Evolutionary conservation across 371 early-diverging fungal species (phyloP), one percentile per base, ranked within the genome.

Genomic region (Circinella umbellata): DNA sequence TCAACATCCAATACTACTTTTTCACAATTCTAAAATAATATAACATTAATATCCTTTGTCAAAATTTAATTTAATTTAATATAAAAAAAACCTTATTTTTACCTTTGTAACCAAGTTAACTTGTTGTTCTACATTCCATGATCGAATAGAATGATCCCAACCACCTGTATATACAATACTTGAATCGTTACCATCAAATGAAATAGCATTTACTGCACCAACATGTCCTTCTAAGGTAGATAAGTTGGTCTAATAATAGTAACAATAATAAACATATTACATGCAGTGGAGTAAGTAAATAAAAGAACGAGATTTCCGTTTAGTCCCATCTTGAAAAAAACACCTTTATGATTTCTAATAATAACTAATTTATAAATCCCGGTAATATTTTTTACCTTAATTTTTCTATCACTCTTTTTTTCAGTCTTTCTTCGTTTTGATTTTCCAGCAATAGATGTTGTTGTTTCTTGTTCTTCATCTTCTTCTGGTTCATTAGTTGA

Each of bases 131-230:
- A 95, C 76, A 74, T 98, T 95, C 98, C 98, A 98, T 7, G 88
- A 78, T 62, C 97, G 87, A 49, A 97, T 88, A 47, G 96, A 91
- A 75, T 97, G 97, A 83, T 98, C 98, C 92, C 92, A 93, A 64
- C 97, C 96, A 77, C 94, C 96, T 54, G 91, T 89, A 79, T 89
- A 96, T 65, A 96, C 78, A 68, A 79, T 81, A 62, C 87, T 83
- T 59, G 82, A 70, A 35, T 84, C 75, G 20, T 69, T 69, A n/a
- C n/a, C 39, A 79, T 88, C 85, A 77, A 92, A 93, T 36, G 72
- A 71, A 7, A 95, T 88, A n/a, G 92, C 74, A 20, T 91, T 90
- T 3, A 95, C 94, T 36, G 89, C 89, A 3, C 94, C 96, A 18
- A 88, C 86, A 74, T 97, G 98, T 11, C 93, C 96, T n/a, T 85